phyloP scores from a whole-genome alignment of 352 stramenopile species.

The Phytopythium cucurbitacearum region DNA sequence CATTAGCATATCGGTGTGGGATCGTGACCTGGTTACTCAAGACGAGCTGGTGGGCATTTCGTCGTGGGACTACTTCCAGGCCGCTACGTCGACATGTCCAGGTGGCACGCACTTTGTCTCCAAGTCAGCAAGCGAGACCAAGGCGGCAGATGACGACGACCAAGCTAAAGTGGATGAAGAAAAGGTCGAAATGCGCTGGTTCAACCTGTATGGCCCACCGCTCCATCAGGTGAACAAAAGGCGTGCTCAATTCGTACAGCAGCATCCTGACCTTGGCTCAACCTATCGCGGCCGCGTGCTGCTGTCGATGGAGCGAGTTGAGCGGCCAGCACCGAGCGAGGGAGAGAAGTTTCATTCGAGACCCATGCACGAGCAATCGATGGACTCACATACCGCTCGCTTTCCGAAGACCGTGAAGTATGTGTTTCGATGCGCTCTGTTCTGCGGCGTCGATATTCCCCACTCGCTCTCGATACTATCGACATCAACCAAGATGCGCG shows the following conservation, averaged over 20 bases:
- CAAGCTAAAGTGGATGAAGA: neutral
- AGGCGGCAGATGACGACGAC: neutral
- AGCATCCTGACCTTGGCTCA: constrained; percentile 63
- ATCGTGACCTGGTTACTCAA: constrained; percentile 60
- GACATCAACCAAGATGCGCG: constrained; percentile 30
- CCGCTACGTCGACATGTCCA: constrained; percentile 20
- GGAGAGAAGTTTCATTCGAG: constrained; percentile 61
- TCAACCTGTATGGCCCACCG: constrained; percentile 85
- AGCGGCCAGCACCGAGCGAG: constrained; percentile 27
- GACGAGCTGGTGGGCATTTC: constrained; percentile 75
- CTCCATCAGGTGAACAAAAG: constrained; percentile 51
- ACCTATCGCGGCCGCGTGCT: constrained; percentile 80
- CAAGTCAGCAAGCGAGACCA: neutral
- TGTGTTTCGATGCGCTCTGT: constrained; percentile 53
- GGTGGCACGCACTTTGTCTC: constrained; percentile 10
- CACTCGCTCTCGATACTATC: constrained; percentile 12
- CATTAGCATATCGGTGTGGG: constrained; percentile 77
- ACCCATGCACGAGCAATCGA: constrained; percentile 26
- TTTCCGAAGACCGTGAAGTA: constrained; percentile 60
- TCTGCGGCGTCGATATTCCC: constrained; percentile 53
- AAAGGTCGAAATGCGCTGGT: constrained; percentile 54
- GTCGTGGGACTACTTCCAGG: constrained; percentile 67
- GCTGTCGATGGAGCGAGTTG: constrained; percentile 67
- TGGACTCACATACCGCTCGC: constrained; percentile 9
- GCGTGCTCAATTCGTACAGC: constrained; percentile 39